Conservation (phyloP, 371 early-diverging fungal genomes). For the Mucor racemosus region DNA sequence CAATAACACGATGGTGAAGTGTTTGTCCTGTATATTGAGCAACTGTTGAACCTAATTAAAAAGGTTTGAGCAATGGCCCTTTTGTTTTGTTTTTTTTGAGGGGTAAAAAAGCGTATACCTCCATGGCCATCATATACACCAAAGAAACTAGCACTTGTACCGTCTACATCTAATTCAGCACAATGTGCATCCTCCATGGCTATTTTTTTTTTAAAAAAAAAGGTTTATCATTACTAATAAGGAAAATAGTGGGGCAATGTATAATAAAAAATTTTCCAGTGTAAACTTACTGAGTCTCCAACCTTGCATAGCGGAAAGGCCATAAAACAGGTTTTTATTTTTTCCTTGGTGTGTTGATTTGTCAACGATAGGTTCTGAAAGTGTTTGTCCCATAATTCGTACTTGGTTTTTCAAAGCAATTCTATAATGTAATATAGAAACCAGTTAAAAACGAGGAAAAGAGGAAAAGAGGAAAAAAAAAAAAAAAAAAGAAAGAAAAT, state of each 20-base stretch:
- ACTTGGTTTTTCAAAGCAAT: not conserved
- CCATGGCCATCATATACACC: conserved; percentile 98
- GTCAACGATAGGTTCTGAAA: conserved; percentile 91
- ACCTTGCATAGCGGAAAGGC: conserved; percentile 95
- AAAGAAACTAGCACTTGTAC: conserved; percentile 78
- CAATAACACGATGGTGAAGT: conserved; percentile 76
- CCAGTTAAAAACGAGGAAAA: not conserved
- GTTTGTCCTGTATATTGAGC: conserved; percentile 87
- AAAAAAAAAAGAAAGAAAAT: not conserved
- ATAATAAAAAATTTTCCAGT: not conserved
- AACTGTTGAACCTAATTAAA: conserved; percentile 64
- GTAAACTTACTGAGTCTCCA: conserved; percentile 90
- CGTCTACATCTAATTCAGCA: conserved; percentile 73
- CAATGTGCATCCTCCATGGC: conserved; percentile 99
- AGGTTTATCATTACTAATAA: not conserved
- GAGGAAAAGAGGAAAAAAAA: not conserved
- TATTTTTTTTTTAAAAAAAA: conserved; percentile 35
- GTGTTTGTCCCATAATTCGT: conserved; percentile 90
- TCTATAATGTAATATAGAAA: not conserved
- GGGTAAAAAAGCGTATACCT: conserved; percentile 48
- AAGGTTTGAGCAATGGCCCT: not conserved
- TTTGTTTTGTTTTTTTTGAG: too few species aligned
- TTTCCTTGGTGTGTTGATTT: conserved; percentile 81
- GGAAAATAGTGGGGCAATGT: not conserved
- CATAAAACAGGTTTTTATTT: conserved; percentile 74